phyloP scores from a whole-genome alignment of 108 stramenopile genomes.

The Mayamaea pseudoterrestris region DNA sequence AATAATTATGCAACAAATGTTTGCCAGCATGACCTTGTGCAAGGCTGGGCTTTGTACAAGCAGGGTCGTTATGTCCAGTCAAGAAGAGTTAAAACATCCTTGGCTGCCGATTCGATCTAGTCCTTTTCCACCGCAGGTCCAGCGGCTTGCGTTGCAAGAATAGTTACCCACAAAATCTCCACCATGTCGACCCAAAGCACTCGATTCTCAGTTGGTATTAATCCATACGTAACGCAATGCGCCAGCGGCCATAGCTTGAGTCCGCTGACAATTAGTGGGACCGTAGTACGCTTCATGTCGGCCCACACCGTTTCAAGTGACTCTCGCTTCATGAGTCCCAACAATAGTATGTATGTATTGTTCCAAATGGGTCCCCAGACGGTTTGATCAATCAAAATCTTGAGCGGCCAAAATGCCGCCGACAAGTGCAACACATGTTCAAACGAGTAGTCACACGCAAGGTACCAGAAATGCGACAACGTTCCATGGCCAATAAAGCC shows the following conservation, averaged over 20 bases:
- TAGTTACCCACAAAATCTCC: constrained; percentile 86
- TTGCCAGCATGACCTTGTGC: too few species aligned
- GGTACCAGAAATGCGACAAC: constrained; percentile 63
- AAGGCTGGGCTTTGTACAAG: too few species aligned
- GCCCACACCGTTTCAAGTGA: constrained; percentile 28
- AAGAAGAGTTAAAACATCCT: too few species aligned
- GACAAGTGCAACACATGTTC: constrained; percentile 25
- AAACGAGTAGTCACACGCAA: constrained; percentile 48
- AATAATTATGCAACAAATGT: too few species aligned
- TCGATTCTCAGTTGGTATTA: constrained; percentile 83
- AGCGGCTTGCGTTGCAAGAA: too few species aligned
- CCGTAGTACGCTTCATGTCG: constrained; percentile 58
- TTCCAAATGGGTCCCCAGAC: constrained; percentile 92
- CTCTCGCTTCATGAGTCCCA: constrained; percentile 46
- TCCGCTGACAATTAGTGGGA: constrained; percentile 59
- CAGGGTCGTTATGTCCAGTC: too few species aligned
- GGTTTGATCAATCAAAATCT: constrained; percentile 88
- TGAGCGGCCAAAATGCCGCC: too few species aligned
- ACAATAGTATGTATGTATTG: constrained; percentile 46
- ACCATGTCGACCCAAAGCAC: constrained; percentile 92
- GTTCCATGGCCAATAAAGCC: constrained; percentile 71
- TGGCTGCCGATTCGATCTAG: too few species aligned
- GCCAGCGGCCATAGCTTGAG: constrained; percentile 92
- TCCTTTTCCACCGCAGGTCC: too few species aligned
- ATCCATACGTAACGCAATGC: constrained; percentile 77